Base-by-base conservation (phyloP, 2,329 filamentous ascomycete species). In the Aschersonia sp. region DNA sequence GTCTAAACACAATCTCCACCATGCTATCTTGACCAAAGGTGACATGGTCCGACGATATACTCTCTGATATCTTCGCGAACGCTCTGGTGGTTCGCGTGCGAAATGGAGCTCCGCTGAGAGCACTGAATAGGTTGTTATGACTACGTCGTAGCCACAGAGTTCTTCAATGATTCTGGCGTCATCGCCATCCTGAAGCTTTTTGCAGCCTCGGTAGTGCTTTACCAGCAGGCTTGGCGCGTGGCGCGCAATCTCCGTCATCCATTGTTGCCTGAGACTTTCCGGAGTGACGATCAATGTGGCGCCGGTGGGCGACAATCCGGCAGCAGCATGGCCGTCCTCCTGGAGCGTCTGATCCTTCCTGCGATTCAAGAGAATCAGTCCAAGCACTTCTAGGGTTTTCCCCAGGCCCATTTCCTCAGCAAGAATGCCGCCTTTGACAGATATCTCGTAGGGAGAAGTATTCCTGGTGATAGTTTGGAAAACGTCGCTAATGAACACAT, bases 341-440 rank as follows among this genome's bases (percentile, higher is more conserved):
- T 46, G 39, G 6, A 22, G 14, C 9, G 40, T 6, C 30, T 46
- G 7, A 6, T 49, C 45, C 5, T 39, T 40, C 55, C 55, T 40
- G 52, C 51, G n/a, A 57, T 90, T 78, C 30, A 83, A 66, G 6
- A 78, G 68, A n/a, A 88, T 76, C 9, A 90, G 68, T 4, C 81
- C 74, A 43, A 88, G 77, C 2, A 86, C 70, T 63, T 90, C 86
- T 4, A 89, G 69, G 0, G 85, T 90, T 61, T 90, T 90, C 1
- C 85, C 85, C 1, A 90, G 67, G 0, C 85, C 85, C 85, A 90
- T 90, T 61, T 90, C 85, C 57, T 90, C 85, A 0, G 83, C 79
- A 5, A 90, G 66, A 44, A 87, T 81, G 0, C 84, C 84, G 10
- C 79, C 77, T 43, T 63, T 71, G 9, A 77, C 64, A 29, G 60